Base-by-base conservation (phyloP, 177 flowering plant species). In the Telopea speciosissima region DNA sequence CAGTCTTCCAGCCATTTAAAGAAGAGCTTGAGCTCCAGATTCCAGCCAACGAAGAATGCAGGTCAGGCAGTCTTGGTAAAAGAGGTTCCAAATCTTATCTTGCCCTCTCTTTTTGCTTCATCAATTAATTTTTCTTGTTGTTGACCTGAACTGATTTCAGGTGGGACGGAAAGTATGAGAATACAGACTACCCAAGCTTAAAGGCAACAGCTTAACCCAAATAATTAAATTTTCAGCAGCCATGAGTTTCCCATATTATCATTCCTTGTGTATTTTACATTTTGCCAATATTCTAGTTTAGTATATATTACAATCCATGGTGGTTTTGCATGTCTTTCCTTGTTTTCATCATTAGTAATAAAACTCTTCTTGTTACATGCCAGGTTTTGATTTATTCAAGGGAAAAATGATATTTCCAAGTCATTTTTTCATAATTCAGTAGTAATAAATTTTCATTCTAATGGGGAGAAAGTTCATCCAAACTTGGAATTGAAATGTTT, bases 151-250 rank as follows among this genome's bases (percentile, higher is more conserved):
- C 65, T 4, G 36, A 71, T 44, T 70, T 28, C 81, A 91, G 97
- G 82, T 89, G 97, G 93, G 80, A 77, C 24, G 93, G 97, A 12
- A 91, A 87, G 75, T 88, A 82, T 70, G 97, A 91, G 79, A 74
- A 78, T 67, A 78, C 90, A 4, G 68, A 74, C 8, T 86, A 83
- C 74, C 80, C 86, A 42, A 70, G 69, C 62, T 61, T 61, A 67
- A 70, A 69, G 68, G 63, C 63, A 65, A 60, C 42, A 22, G 69
- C 63, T 24, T 40, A 68, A 72, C 22, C 70, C 40, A 66, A 67
- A 65, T 75, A 58, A 62, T 23, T 61, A 62, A 61, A n/a, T 10
- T 62, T 9, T 36, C 25, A 25, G 69, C 52, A 2, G 19, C 16
- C 9, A 45, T 28, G 22, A 12, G 52, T 69, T 69, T 54, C 22